These are phyloP conservation scores for Annulohypoxylon maeteangense DNA, from an alignment of 495 filamentous ascomycete genomes.

Conservation along the genomic window DNA sequence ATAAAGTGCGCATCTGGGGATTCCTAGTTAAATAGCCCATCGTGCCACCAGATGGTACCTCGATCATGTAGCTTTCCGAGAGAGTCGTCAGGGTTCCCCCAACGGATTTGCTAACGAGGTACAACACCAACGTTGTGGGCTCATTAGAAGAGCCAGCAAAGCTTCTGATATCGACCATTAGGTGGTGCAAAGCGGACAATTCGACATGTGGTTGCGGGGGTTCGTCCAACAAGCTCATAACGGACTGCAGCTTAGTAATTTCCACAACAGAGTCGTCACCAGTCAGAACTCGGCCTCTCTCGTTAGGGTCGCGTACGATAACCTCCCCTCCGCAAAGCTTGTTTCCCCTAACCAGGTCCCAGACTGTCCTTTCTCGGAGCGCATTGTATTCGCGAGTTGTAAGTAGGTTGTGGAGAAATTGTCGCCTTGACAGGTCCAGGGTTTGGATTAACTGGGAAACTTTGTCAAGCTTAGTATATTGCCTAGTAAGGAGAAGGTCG, in stretches of 20 bases:
- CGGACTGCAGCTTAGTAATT: slow-evolving; percentile 88
- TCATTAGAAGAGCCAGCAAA: slow-evolving; percentile 78
- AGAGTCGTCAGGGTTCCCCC: slow-evolving; percentile 71
- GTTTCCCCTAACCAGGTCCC: slow-evolving; percentile 93
- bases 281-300: slow-evolving; percentile 85
- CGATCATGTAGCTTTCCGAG: slow-evolving; percentile 84
- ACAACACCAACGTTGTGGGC: slow-evolving; percentile 79
- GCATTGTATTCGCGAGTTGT: slow-evolving; percentile 81
- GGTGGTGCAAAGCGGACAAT: slow-evolving; percentile 78
- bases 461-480: slow-evolving; percentile 83
- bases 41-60: slow-evolving; percentile 77
- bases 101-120: slow-evolving; percentile 76
- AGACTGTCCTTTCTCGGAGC: slow-evolving; percentile 86
- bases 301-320: slow-evolving; percentile 88
- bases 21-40: slow-evolving; percentile 67
- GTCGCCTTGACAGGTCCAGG: slow-evolving; percentile 83
- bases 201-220: slow-evolving; percentile 74
- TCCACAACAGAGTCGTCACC: slow-evolving; percentile 94
- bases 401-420: slow-evolving; percentile 92
- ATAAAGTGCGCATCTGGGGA: slow-evolving; percentile 81
- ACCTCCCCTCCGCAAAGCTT: slow-evolving; percentile 91
- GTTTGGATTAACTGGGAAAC: slow-evolving; percentile 81
- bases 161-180: slow-evolving; percentile 84
- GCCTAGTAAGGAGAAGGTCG: slow-evolving; percentile 83
- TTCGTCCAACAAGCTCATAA: slow-evolving; percentile 93